Conservation (phyloP, 139 green algal species). For the Micractinium conductrix region DNA sequence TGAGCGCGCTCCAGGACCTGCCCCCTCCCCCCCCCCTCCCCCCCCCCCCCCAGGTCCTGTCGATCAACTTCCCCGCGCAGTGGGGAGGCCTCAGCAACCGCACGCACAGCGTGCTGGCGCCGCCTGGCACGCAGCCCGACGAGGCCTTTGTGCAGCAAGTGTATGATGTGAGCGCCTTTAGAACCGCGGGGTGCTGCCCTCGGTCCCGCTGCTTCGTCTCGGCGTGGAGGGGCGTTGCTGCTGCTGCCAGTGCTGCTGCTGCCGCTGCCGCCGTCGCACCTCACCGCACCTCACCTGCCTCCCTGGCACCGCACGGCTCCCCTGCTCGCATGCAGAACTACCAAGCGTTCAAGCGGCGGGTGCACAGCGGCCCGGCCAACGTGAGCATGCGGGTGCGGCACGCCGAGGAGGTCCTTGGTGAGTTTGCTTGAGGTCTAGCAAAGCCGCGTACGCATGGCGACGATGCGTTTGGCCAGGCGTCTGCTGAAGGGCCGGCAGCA, state of each 20-base stretch:
- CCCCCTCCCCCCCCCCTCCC: background rate
- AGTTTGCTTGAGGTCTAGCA: no score
- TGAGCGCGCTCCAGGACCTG: no score
- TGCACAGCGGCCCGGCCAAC: background rate
- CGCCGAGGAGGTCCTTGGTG: no score
- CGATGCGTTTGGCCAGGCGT: no score
- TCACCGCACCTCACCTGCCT: background rate
- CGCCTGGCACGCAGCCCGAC: background rate
- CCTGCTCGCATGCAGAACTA: background rate
- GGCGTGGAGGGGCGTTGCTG: no score
- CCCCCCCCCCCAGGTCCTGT: background rate
- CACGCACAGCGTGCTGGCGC: conserved; percentile 12
- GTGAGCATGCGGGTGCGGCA: no score
- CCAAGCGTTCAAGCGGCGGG: conserved; percentile 2
- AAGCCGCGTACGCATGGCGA: no score
- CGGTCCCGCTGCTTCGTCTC: no score
- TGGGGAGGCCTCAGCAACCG: conserved; percentile 2
- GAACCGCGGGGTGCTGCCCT: background rate
- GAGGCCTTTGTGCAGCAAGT: background rate
- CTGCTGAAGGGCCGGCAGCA: no score
- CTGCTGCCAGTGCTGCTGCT: no score
- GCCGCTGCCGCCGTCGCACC: no score
- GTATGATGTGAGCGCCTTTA: background rate
- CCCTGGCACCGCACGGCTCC: background rate
- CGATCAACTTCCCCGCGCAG: conserved; percentile 24